Base-by-base conservation (phyloP, 2,329 filamentous ascomycete species). In the Colletotrichum nymphaeae region DNA sequence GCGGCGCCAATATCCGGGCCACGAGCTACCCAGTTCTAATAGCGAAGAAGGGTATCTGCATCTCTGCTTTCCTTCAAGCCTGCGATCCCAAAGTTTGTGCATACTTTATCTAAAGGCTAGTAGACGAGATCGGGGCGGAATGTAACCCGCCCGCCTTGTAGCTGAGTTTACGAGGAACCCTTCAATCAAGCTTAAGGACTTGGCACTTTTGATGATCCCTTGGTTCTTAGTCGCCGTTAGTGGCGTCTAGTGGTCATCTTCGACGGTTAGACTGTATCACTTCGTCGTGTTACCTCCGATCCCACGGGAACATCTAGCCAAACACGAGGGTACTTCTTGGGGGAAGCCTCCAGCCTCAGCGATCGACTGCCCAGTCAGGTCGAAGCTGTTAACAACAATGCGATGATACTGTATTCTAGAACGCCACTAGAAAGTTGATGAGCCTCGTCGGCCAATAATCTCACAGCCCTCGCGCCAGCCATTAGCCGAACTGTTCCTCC, bases 391-490 rank as follows among this genome's bases (percentile, higher is more conserved):
- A 7, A 22, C 32, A 26, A 19, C 16, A 22, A 1, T 12, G 28
- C 11, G 11, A 35, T n/a, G 37, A 12, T 5, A 22, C 42, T 37
- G 6, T 22, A 28, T 53, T 65, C 67, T 53, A 37, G 60, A 70
- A 71, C 63, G 46, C 56, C 56, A 56, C 56, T 46, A 62, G 69
- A 71, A 67, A 55, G n/a, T 9, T 3, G 32, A 32, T 26, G 12
- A 9, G 1, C 24, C 24, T 22, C 1, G 8, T 32, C 5, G 7
- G 30, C 9, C 26, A 67, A 57, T 30, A 16, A 26, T 5, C 42
- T 60, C 14, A 26, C 55, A 5, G 37, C 9, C 63, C 7, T 55
- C 12, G n/a, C 5, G 14, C 53, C 5, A 24, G 24, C 5, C 46
- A 42, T 28, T 42, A 52, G 42, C 24, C 19, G 22, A 11, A 28